Conservation (phyloP, 805 yeast genomes). For the Pichia cephalocereana region DNA sequence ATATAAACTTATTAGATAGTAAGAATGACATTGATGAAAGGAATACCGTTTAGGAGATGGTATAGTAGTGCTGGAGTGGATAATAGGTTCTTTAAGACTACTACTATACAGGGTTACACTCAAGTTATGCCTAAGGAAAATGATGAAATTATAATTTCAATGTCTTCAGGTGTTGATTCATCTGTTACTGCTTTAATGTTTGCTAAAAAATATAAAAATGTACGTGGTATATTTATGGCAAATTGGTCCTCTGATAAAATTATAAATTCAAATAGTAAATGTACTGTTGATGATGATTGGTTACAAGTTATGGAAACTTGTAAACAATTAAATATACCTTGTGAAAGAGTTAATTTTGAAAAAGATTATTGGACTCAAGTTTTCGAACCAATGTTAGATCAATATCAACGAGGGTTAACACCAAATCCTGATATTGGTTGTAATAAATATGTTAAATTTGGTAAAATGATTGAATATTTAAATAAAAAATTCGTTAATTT, state of each 20-base stretch:
- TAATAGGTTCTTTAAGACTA: slow-evolving; percentile 5
- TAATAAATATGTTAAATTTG: slow-evolving; percentile 80
- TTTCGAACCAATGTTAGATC: slow-evolving; percentile 81
- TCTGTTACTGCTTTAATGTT: slow-evolving; percentile 65
- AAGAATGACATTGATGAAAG: too few relatives aligned
- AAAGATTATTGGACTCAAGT: slow-evolving; percentile 89
- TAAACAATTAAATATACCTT: slow-evolving; percentile 49
- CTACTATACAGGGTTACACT: slow-evolving; percentile 10
- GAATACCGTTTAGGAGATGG: too few relatives aligned
- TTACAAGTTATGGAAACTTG: slow-evolving; percentile 66
- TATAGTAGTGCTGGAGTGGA: not conserved
- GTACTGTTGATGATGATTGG: slow-evolving; percentile 80
- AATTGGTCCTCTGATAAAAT: slow-evolving; percentile 56
- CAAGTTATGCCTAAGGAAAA: slow-evolving; percentile 38
- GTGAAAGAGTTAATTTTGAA: slow-evolving; percentile 76
- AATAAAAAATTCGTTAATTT: not conserved
- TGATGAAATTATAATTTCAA: slow-evolving; percentile 72
- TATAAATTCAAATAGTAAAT: slow-evolving; percentile 28
- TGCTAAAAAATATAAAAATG: slow-evolving; percentile 46
- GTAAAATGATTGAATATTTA: slow-evolving; percentile 55
- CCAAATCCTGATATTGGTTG: slow-evolving; percentile 95
- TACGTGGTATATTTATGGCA: slow-evolving; percentile 83
- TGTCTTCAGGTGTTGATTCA: slow-evolving; percentile 97
- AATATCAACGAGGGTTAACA: slow-evolving; percentile 64
- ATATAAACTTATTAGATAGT: too few relatives aligned